Base-by-base conservation (phyloP, 1,284 basidiomycete genomes). In the Ustanciosporium gigantosporum region DNA sequence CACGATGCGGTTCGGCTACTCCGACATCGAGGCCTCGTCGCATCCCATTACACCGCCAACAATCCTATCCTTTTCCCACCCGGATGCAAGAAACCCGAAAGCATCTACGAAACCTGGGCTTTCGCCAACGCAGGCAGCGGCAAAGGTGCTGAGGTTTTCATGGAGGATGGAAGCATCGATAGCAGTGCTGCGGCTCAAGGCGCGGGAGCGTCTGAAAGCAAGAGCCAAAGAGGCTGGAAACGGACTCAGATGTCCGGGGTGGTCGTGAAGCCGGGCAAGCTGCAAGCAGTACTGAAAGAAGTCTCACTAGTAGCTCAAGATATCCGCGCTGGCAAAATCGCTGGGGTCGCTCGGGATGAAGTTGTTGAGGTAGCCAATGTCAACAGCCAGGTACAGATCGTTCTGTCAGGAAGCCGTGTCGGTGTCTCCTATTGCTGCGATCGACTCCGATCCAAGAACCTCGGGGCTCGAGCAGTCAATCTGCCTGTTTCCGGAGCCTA, bases 61-160 rank as follows among this genome's bases (percentile, higher is more conserved):
- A 53, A 74, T 34, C 68, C 71, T 0, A 55, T 65, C 0, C 61
- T 76, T 15, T 77, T 76, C 46, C 75, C 75, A 1, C 37, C 42
- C 6, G 75, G 75, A 17, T 73, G 74, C 37, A 42, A 51, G 31
- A 66, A 51, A 34, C 75, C 74, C 0, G 68, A 61, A 8, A 74
- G 58, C 50, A 51, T 75, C 21, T 77, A 73, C 49, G 74, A 76
- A 46, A 76, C 74, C 11, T 76, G 75, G 75, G 75, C 70, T 3
- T 77, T 76, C 42, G 61, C 74, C 25, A 77, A 76, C 17, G 68
- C 74, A 3, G 71, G 70, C 1, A 67, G 55, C 34, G 68, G 68
- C 19, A 68, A 70, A 25, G 68, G 70, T 14, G 68, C 68, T n/a
- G 68, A 70, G 31, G 31, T 68, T 29, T 42, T 58, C n/a, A 52